These are phyloP conservation scores for Yamagishiella unicocca DNA, from an alignment of 139 green algal species.

Conservation along the genomic window DNA sequence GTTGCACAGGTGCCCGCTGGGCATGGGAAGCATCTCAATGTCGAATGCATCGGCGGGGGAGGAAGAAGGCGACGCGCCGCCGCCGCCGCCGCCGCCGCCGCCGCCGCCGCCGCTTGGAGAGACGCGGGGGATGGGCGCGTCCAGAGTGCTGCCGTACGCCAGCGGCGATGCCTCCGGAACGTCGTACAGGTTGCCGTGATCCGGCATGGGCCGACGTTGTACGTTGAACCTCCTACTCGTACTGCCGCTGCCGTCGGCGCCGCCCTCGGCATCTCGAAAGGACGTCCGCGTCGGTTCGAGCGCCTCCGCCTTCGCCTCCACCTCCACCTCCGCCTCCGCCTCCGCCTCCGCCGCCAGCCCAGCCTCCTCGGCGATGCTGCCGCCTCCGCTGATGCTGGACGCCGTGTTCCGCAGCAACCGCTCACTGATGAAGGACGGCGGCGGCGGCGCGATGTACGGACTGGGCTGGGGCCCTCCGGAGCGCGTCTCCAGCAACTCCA, in stretches of 20 bases:
- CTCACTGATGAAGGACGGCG: too few species aligned
- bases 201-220: background rate
- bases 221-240: background rate
- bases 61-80: background rate
- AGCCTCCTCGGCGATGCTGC: too few species aligned
- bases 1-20: background rate
- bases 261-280: background rate
- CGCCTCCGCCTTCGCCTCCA: too few species aligned
- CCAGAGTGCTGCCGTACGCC: background rate
- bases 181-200: background rate
- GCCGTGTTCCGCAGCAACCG: too few species aligned
- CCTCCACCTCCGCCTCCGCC: too few species aligned
- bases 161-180: conserved; percentile 5
- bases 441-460: too few species aligned
- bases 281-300: too few species aligned
- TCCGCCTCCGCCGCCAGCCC: too few species aligned
- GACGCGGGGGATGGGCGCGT: too few species aligned
- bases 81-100: background rate
- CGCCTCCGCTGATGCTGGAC: too few species aligned
- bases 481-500: too few species aligned
- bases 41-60: background rate
- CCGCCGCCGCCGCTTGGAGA: background rate
- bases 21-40: background rate
- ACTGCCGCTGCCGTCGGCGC: background rate
- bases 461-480: too few species aligned